These are phyloP conservation scores for Hanseniaspora lindneri DNA, from an alignment of 805 yeast genomes.

Conservation along the genomic window DNA sequence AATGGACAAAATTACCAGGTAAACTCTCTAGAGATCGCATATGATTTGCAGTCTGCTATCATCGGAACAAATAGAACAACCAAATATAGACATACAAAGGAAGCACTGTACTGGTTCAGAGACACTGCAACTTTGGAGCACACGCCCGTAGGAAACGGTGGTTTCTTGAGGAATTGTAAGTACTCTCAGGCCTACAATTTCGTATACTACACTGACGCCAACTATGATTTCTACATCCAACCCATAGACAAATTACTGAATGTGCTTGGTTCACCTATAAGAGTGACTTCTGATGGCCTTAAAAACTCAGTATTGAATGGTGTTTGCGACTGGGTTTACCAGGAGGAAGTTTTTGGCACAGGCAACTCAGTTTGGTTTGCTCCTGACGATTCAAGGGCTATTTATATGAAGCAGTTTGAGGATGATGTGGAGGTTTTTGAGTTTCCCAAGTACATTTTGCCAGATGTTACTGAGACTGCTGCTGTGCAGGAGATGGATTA, in stretches of 20 bases:
- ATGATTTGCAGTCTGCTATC: constrained; percentile 39
- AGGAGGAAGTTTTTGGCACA: constrained; percentile 56
- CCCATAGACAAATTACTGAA: constrained; percentile 23
- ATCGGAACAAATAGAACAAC: constrained; percentile 38
- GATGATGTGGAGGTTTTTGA: constrained; percentile 43
- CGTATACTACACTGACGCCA: constrained; percentile 41
- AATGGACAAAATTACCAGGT: constrained; percentile 33
- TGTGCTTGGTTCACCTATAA: constrained; percentile 18
- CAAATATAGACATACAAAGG: constrained; percentile 62
- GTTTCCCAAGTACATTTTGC: constrained; percentile 39
- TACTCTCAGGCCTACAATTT: constrained; percentile 53
- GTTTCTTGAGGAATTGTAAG: constrained; percentile 32
- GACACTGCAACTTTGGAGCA: constrained; percentile 34
- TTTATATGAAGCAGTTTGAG: constrained; percentile 50
- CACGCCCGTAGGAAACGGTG: constrained; percentile 25
- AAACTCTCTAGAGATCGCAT: constrained; percentile 35
- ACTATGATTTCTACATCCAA: constrained; percentile 44
- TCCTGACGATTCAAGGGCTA: constrained; percentile 44
- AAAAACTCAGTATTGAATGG: constrained; percentile 42
- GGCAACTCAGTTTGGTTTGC: constrained; percentile 66
- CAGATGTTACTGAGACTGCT: constrained; percentile 31
- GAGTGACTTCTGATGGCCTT: constrained; percentile 12
- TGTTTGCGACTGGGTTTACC: constrained; percentile 74
- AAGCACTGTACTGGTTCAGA: constrained; percentile 49
- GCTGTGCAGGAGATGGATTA: constrained; percentile 27